Evolutionary conservation across 345 rosid species (phyloP), one percentile per base, ranked within the genome.

Genomic region (Reutealis trisperma): DNA sequence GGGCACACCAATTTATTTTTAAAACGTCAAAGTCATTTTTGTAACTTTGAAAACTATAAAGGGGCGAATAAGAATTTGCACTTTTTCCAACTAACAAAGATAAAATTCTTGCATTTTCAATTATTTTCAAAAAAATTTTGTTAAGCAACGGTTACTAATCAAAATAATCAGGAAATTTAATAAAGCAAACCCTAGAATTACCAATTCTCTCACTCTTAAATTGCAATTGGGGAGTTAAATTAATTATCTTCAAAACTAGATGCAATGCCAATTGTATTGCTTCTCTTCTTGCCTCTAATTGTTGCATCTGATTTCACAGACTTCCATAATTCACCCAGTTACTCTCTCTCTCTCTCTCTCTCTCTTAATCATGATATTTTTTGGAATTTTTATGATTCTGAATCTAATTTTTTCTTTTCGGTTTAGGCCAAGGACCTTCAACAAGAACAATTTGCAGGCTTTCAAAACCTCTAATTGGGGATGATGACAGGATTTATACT

Each of bases 391-490:
- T 37, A 7, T 45, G 18, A 16, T 54, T 22, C 22, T 22, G 51
- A 25, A 10, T 25, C 21, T 34, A 27, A 37, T n/a, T 21, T 16
- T 25, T 19, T 59, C 58, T 65, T 45, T 6, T 37, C 6, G 58
- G 74, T 14, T 82, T 71, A 87, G 89, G 78, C 64, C 80, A 79
- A 78, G 81, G 25, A 25, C 68, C 60, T n/a, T 66, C 18, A 55
- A 73, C 44, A 12, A 78, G 74, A 72, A 75, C 83, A 41, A 27
- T 63, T 73, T 77, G 77, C 14, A 80, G 86, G 63, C 98, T 95
- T 60, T 92, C 97, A 5, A 90, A 81, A 72, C 90, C 94, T 65
- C 79, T 89, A 32, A 73, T 92, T 2, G 96, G 92, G 70, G 91
- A 90, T 8, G 89, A 87, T 63, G 88, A 91, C 59, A 87, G 88